A percentile compares a stretch with the other conserved stretches of the same genome.
These are phyloP conservation scores for Solanum megistacrolobum DNA, from an alignment of 257 asterid species.

Conservation along the genomic window DNA sequence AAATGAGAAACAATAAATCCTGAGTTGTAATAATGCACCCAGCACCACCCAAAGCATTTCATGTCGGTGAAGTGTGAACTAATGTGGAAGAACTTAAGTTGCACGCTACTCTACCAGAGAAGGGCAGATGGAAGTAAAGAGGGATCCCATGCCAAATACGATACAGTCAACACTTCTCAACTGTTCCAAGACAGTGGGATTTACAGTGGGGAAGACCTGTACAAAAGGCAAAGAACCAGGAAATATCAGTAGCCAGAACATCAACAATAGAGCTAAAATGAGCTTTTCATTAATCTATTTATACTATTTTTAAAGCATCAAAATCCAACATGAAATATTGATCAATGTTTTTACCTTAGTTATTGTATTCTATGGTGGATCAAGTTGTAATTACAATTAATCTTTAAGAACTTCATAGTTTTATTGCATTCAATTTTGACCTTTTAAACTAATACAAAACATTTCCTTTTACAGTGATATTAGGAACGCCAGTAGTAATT, in stretches of 20 bases:
- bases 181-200: constrained; percentile 66
- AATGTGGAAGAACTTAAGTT: neutral
- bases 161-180: constrained; percentile 70
- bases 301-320: neutral
- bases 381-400: neutral
- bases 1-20: neutral
- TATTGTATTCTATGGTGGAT: neutral
- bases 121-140: constrained; percentile 90
- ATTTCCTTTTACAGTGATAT: neutral
- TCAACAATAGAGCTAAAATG: neutral
- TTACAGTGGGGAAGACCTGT: constrained; percentile 83
- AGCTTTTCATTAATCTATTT: neutral
- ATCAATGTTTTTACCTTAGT: neutral
- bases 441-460: neutral
- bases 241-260: neutral
- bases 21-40: neutral
- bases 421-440: neutral
- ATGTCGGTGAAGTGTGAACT: neutral
- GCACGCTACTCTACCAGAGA: constrained; percentile 48
- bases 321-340: neutral
- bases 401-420: neutral
- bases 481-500: neutral
- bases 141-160: constrained; percentile 89
- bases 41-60: neutral
- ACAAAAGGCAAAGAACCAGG: constrained; percentile 5